These are phyloP conservation scores for Colletotrichum eleusines DNA, from an alignment of 2,329 filamentous ascomycete species.

Conservation along the genomic window DNA sequence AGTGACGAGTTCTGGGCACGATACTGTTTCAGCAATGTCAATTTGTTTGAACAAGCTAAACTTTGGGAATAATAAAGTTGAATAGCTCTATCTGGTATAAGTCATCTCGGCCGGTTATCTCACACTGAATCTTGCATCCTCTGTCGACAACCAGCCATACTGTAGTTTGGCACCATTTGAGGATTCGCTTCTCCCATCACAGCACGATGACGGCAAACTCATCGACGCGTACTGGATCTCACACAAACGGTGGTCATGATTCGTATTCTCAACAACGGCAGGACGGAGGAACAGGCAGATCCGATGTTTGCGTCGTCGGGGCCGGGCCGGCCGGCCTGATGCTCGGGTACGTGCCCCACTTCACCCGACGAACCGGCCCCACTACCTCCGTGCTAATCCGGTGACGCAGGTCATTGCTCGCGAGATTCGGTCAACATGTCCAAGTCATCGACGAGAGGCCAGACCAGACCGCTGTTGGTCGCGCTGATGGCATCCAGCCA, in stretches of 20 bases:
- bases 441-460: conserved; percentile 24
- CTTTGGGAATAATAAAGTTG: not conserved
- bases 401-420: conserved; percentile 17
- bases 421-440: conserved; percentile 30
- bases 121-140: not conserved
- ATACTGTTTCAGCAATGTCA: not conserved
- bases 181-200: not conserved
- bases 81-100: not conserved
- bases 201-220: conserved; percentile 25
- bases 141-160: not conserved
- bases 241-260: not conserved
- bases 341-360: conserved; percentile 33
- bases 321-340: conserved; percentile 35
- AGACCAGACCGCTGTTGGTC: conserved; percentile 23
- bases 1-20: not conserved
- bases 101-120: not conserved
- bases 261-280: not conserved
- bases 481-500: conserved; percentile 30
- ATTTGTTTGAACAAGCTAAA: not conserved
- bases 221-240: not conserved
- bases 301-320: conserved; percentile 33
- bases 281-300: not conserved
- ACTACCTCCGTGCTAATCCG: not conserved
- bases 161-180: not conserved
- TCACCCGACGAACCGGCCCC: not conserved